Percentiles rank a stretch among this genome's conserved stretches.
phyloP scores from a whole-genome alignment of 495 filamentous ascomycete species.

The Aspergillus saccharolyticus region DNA sequence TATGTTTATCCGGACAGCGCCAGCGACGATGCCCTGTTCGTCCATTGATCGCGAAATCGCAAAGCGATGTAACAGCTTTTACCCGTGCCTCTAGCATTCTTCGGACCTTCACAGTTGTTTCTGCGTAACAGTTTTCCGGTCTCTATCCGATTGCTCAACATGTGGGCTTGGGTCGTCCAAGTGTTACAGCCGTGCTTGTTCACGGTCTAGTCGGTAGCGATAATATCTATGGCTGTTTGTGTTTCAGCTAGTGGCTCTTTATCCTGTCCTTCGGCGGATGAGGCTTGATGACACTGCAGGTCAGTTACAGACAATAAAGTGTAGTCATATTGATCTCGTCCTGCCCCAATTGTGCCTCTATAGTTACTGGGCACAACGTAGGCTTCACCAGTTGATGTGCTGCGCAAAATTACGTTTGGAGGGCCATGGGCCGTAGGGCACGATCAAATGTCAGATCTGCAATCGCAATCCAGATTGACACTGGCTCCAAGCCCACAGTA shows the following conservation, averaged over 20 bases:
- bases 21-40: slow-evolving; percentile 17
- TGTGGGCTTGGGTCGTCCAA: not conserved
- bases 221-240: not conserved
- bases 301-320: not conserved
- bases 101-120: not conserved
- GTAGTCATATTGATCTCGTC: not conserved
- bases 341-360: not conserved
- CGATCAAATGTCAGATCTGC: too few relatives aligned
- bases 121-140: not conserved
- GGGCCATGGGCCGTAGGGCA: too few relatives aligned
- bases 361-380: not conserved
- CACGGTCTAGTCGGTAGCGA: not conserved
- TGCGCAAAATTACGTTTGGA: not conserved
- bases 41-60: not conserved
- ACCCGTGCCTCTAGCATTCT: not conserved
- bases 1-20: slow-evolving; percentile 76
- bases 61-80: not conserved
- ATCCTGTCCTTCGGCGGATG: not conserved
- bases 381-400: not conserved
- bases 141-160: not conserved
- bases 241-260: not conserved
- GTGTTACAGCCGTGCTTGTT: not conserved
- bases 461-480: too few relatives aligned
- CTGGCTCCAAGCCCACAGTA: not conserved
- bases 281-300: not conserved